These are phyloP conservation scores for Lactuca sativa DNA, from an alignment of 129 eudicot species.

Conservation along the genomic window DNA sequence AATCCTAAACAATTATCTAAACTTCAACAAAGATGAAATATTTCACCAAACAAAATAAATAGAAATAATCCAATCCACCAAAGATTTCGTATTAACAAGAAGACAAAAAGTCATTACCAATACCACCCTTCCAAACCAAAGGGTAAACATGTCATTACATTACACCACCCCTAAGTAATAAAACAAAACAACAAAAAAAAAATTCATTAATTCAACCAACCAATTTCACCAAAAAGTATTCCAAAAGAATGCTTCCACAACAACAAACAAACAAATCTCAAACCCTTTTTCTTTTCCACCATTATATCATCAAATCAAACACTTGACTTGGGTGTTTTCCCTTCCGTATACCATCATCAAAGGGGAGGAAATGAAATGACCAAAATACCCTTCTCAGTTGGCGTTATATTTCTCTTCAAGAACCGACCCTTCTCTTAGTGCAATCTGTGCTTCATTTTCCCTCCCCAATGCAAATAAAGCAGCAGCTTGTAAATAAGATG, in stretches of 20 bases:
- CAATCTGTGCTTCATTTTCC: conserved; percentile 86
- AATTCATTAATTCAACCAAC: conserved; percentile 21
- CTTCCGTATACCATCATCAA: neutral
- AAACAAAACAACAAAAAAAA: conserved; percentile 6
- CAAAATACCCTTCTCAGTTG: conserved; percentile 15
- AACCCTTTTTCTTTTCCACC: conserved; percentile 5
- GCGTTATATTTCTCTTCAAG: conserved; percentile 71
- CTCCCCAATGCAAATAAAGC: conserved; percentile 75
- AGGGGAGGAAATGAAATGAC: neutral
- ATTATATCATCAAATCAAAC: neutral
- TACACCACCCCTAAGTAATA: conserved; percentile 35
- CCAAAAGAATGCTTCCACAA: conserved; percentile 38
- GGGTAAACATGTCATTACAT: conserved; percentile 44
- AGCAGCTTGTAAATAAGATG: conserved; percentile 85
- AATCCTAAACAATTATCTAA: neutral
- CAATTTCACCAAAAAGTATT: conserved; percentile 27
- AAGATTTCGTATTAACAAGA: conserved; percentile 40
- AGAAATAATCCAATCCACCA: conserved; percentile 33
- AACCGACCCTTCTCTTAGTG: conserved; percentile 81
- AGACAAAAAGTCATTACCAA: conserved; percentile 22
- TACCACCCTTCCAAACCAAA: conserved; percentile 25
- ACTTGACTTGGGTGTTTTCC: conserved; percentile 1
- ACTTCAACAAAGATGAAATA: neutral
- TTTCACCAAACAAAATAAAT: conserved; percentile 21
- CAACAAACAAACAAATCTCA: conserved; percentile 22